Percentiles rank a stretch among this genome's conserved stretches.
These are phyloP conservation scores for Ganoderma lucidum DNA, from an alignment of 1,284 basidiomycete genomes.

Conservation along the genomic window DNA sequence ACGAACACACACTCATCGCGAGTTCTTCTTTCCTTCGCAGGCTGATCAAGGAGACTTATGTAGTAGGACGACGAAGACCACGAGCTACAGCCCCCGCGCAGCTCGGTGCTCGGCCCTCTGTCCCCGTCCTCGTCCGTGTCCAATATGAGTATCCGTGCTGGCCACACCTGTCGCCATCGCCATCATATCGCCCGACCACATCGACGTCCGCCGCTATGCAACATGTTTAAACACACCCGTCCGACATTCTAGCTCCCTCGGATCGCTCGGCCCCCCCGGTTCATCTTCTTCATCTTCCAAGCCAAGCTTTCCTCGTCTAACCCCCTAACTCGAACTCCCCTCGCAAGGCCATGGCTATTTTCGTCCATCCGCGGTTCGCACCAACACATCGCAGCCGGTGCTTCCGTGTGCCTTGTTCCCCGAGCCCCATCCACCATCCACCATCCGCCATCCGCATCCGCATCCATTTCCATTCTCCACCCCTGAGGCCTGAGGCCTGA, in stretches of 20 bases:
- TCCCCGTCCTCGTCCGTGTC: not conserved
- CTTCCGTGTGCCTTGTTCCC: slow-evolving; percentile 7
- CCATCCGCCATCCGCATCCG: not conserved
- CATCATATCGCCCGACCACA: not conserved
- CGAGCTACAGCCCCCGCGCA: slow-evolving; percentile 56
- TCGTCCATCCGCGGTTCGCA: not conserved
- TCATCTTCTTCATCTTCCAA: not conserved
- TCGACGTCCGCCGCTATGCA: not conserved
- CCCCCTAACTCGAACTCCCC: not conserved
- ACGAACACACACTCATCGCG: slow-evolving; percentile 23
- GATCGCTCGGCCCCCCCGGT: not conserved
- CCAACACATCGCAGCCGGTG: not conserved
- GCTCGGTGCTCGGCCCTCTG: not conserved
- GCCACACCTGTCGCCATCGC: not conserved
- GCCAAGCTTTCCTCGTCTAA: not conserved
- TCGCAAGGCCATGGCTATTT: too few species aligned
- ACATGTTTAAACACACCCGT: not conserved
- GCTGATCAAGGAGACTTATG: slow-evolving; percentile 88
- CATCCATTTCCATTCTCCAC: not conserved
- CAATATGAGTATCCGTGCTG: not conserved
- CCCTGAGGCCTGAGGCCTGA: not conserved
- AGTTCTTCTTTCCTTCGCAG: slow-evolving; percentile 42
- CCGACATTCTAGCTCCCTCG: not conserved
- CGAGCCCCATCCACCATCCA: not conserved
- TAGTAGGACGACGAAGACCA: slow-evolving; percentile 83